Conservation (phyloP, 2,329 filamentous ascomycete genomes). For the Talaromyces sp. region DNA sequence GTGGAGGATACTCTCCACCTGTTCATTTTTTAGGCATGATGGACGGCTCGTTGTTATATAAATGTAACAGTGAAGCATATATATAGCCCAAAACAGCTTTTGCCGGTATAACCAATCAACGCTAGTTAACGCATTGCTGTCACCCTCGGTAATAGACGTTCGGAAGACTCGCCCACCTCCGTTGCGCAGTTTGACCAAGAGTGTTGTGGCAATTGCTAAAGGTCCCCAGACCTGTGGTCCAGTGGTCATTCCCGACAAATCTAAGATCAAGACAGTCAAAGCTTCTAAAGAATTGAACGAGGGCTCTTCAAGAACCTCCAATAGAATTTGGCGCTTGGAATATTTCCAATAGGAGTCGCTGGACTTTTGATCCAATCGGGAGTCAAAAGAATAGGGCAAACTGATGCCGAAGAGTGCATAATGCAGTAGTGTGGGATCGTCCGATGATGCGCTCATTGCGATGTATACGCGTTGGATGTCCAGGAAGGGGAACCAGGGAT, state of each 20-base stretch:
- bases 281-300: background rate
- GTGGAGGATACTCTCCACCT: background rate
- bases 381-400: background rate
- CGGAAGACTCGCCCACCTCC: background rate
- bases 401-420: background rate
- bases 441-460: background rate
- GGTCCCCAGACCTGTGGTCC: background rate
- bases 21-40: background rate
- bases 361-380: background rate
- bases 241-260: background rate
- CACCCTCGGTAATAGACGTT: background rate
- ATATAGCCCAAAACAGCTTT: background rate
- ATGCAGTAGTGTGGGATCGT: background rate
- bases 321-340: background rate
- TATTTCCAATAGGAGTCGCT: slow-evolving; percentile 1
- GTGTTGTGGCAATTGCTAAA: background rate
- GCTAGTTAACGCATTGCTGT: background rate
- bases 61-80: background rate
- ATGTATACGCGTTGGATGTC: background rate
- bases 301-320: background rate
- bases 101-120: background rate
- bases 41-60: background rate
- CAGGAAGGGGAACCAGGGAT: background rate
- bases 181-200: background rate
- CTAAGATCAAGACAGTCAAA: background rate